Evolutionary conservation across 2,329 filamentous ascomycete species (phyloP), one percentile per base, ranked within the genome.

Genomic region (Madurella mycetomatis): DNA sequence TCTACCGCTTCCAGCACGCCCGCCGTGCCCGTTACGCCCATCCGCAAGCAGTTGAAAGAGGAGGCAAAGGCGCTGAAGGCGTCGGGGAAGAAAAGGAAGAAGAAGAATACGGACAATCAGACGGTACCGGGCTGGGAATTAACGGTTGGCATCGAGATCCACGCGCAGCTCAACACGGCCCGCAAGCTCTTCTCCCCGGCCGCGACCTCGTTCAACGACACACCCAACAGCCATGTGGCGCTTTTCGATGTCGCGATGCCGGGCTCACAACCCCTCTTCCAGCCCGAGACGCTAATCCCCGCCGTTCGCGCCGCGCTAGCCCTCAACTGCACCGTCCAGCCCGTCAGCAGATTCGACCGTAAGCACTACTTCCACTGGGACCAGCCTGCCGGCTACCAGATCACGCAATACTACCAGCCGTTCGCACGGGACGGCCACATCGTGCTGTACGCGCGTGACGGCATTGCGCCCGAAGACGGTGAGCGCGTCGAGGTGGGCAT

Each of bases 281-380:
- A 97, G 72, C 80, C 78, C 31, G 88, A 87, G 56, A 90, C 88
- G 0, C 75, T 99, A 11, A 79, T 97, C 39, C 94, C 94, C 4
- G 94, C 94, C n/a, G 68, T 99, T 15, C 85, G 94, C 56, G 92
- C 92, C 16, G 92, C 94, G 0, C 74, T 96, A 47, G 90, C 91
- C 0, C 76, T 99, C 43, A 82, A 86, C 54, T 97, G 94, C 70
- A 74, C 84, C 1, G 80, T 97, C 49, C 87, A 95, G 67, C 76
- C 73, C 1, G 79, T 82, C 62, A 96, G 91, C 70, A 83, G 83
- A 51, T 99, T 96, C 73, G 94, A 99, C 71, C 81, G 94, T 60
- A 99, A 99, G 70, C 94, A 99, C 71, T 99, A 99, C 72, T 97
- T 99, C 72, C 96, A 96, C 76, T 95, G 94, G 82, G 94, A 99